phyloP scores from a whole-genome alignment of 768 basidiomycete species.

The Psilocybe cyanescens region DNA sequence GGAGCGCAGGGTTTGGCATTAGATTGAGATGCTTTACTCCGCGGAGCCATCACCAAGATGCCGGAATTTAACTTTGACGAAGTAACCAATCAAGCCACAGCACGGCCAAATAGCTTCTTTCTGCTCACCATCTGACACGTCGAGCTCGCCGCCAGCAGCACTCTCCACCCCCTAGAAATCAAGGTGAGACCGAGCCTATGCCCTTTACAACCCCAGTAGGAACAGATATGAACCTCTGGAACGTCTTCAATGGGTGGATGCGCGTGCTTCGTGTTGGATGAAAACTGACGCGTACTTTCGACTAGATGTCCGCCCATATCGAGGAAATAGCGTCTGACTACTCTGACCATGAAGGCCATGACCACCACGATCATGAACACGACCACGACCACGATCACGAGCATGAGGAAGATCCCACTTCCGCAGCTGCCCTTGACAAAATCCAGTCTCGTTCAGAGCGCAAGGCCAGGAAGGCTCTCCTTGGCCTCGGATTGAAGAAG shows the following conservation, averaged over 20 bases:
- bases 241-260: constrained; percentile 36
- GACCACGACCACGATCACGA: constrained; percentile 56
- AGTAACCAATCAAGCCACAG: constrained; percentile 31
- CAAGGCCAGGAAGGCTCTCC: constrained; percentile 93
- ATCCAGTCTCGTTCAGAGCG: constrained; percentile 94
- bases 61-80: constrained; percentile 14
- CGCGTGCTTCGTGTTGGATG: constrained; percentile 29
- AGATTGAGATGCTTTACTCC: constrained; percentile 13
- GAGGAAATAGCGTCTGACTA: constrained; percentile 86
- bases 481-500: constrained; percentile 90
- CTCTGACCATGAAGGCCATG: constrained; percentile 65
- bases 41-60: constrained; percentile 11
- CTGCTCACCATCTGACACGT: constrained; percentile 39
- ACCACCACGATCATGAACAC: constrained; percentile 73
- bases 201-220: constrained; percentile 12
- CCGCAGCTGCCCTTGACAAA: constrained; percentile 85
- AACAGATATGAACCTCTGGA: neutral
- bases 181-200: constrained; percentile 33
- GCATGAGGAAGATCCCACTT: constrained; percentile 84
- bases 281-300: constrained; percentile 27
- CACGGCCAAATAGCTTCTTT: constrained; percentile 32
- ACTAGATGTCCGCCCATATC: constrained; percentile 79
- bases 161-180: constrained; percentile 21
- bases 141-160: constrained; percentile 35
- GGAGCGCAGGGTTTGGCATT: constrained; percentile 25